These are phyloP conservation scores for Haematococcus lacustris DNA, from an alignment of 139 green algal species.

Conservation along the genomic window DNA sequence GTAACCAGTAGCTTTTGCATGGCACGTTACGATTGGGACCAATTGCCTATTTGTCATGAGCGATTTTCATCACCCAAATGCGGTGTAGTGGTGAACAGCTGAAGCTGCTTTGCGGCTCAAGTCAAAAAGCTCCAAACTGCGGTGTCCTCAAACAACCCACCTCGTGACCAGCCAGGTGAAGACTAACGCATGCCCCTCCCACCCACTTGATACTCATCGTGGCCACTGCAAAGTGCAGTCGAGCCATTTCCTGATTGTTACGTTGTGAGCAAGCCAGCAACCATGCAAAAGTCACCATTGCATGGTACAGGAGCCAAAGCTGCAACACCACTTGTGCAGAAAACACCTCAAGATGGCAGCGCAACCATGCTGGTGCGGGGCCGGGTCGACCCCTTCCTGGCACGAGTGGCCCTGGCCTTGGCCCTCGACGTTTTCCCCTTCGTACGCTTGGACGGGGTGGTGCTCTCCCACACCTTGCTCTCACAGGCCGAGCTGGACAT, in stretches of 20 bases:
- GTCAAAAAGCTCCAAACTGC: too few species aligned
- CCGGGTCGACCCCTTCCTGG: conserved; percentile 33
- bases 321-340: conserved; percentile 28
- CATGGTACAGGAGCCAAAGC: neutral
- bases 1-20: neutral
- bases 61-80: too few species aligned
- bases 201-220: neutral
- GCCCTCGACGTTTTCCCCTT: conserved; percentile 16
- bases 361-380: conserved; percentile 27
- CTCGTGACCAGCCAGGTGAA: too few species aligned
- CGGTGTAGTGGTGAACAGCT: too few species aligned
- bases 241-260: neutral
- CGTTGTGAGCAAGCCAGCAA: neutral
- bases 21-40: too few species aligned
- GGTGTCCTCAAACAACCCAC: too few species aligned
- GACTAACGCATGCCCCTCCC: neutral
- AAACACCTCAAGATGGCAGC: conserved; percentile 53
- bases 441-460: conserved; percentile 6
- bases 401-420: conserved; percentile 32
- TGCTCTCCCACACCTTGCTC: neutral
- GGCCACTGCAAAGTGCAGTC: too few species aligned
- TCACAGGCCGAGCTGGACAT: too few species aligned
- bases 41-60: too few species aligned
- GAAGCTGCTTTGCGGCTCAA: too few species aligned
- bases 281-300: neutral